A percentile compares a stretch with the other conserved stretches of the same genome.
These are phyloP conservation scores for Chaetoceros tenuissimus DNA, from an alignment of 108 stramenopile species.

Conservation along the genomic window DNA sequence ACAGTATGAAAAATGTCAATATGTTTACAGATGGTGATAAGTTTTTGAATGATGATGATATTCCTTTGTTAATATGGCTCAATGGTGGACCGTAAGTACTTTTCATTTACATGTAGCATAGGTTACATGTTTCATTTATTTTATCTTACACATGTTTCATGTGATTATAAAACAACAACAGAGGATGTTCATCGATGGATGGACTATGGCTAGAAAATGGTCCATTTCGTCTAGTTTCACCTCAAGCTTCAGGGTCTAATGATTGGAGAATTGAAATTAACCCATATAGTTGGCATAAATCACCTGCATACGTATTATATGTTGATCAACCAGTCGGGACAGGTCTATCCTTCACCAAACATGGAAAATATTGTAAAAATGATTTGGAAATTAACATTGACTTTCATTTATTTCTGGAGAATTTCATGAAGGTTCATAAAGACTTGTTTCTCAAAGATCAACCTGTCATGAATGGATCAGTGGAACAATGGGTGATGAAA, in stretches of 20 bases:
- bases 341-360: conserved; percentile 74
- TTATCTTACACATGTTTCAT: not conserved
- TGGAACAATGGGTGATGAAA: not conserved
- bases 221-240: conserved; percentile 60
- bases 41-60: conserved; percentile 30
- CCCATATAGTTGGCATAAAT: conserved; percentile 69
- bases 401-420: conserved; percentile 82
- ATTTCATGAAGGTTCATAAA: conserved; percentile 67
- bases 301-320: conserved; percentile 82
- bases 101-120: conserved; percentile 7
- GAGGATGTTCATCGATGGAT: conserved; percentile 93
- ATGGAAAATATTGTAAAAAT: conserved; percentile 62
- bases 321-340: conserved; percentile 88
- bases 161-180: conserved; percentile 42
- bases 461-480: not conserved
- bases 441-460: conserved; percentile 2
- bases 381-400: conserved; percentile 81
- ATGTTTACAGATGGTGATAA: conserved; percentile 7
- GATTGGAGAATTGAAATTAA: conserved; percentile 51
- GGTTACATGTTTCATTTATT: conserved; percentile 1
- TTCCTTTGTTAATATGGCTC: conserved; percentile 90
- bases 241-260: conserved; percentile 1
- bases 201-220: conserved; percentile 96
- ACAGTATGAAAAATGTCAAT: too few relatives aligned
- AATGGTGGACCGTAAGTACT: conserved; percentile 54